A percentile compares a stretch with the other conserved stretches of the same genome.
These are phyloP conservation scores for Phoenix dactylifera DNA, from an alignment of 176 grass and related monocot genomes.

Conservation along the genomic window DNA sequence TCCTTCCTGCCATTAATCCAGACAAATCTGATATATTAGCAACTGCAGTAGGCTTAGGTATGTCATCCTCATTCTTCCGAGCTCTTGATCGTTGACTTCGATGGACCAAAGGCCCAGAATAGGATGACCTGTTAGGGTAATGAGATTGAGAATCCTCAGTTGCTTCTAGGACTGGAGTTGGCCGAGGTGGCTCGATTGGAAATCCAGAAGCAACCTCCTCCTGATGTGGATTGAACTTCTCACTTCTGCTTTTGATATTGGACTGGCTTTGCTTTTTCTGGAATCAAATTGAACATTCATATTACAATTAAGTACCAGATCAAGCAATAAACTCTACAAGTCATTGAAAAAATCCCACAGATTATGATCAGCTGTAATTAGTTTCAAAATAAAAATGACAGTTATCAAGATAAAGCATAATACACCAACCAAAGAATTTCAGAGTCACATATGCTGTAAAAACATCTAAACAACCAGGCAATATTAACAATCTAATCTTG, in stretches of 20 bases:
- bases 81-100: conserved; percentile 35
- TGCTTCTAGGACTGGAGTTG: conserved; percentile 35
- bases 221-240: conserved; percentile 75
- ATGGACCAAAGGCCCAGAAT: conserved; percentile 90
- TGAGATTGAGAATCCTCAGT: conserved; percentile 31
- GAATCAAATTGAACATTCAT: conserved; percentile 10
- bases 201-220: conserved; percentile 89
- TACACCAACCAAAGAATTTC: too few relatives aligned
- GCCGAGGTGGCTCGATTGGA: conserved; percentile 68
- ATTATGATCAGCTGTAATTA: neutral
- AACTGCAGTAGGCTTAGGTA: conserved; percentile 25
- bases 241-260: conserved; percentile 70
- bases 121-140: conserved; percentile 45
- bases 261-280: conserved; percentile 69
- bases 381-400: neutral
- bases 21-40: conserved; percentile 13
- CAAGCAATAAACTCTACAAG: too few relatives aligned
- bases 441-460: too few relatives aligned
- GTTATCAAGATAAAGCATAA: too few relatives aligned
- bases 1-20: conserved; percentile 28
- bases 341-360: too few relatives aligned
- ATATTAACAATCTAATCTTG: too few relatives aligned
- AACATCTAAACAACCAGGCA: too few relatives aligned
- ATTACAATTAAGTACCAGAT: neutral
- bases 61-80: conserved; percentile 31